Evolutionary conservation across 331 rosid genomes (phyloP), one percentile per base, ranked within the genome.

Genomic region (Dryas integrifolia): DNA sequence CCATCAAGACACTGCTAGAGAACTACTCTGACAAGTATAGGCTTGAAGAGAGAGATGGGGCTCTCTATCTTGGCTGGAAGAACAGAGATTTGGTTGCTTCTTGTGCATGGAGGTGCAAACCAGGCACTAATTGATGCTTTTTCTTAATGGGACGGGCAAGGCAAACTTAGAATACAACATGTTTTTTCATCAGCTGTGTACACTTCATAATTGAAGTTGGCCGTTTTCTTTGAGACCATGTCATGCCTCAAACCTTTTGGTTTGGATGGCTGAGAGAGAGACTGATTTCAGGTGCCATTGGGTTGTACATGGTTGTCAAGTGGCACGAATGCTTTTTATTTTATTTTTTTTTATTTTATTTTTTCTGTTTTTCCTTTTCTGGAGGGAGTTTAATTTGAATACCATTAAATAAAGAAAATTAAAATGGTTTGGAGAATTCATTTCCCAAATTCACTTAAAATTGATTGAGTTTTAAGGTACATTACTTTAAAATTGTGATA

Each of bases 61-160:
- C 96, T 66, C 85, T 92, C 16, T 92, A 89, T 77, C 89, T 95
- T 57, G 99, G 99, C 64, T 95, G 99, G 99, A 95, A 87, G 99
- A 82, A 88, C 73, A 87, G 99, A 80, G 90, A 85, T 79, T 83
- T 95, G 87, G 94, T 95, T 79, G 90, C 97, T 86, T 90, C 99
- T 68, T 95, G 93, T 65, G 99, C 99, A 8, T 95, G 99, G 99
- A 90, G 76, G 84, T 95, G 84, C 86, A 70, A 65, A 64, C 55
- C 26, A 2, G 18, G 76, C 68, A 46, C 49, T 7, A 47, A 67
- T 67, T 72, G 53, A 51, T 60, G 49, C 64, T n/a, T 48, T 13
- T 47, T 51, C 50, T 15, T 13, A 4, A 5, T 53, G 13, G 8
- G 21, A 51, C 14, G 66, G 65, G 56, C 30, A 58, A 7, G 66